Conservation (phyloP, 2,329 filamentous ascomycete genomes). For the Monilinia laxa region DNA sequence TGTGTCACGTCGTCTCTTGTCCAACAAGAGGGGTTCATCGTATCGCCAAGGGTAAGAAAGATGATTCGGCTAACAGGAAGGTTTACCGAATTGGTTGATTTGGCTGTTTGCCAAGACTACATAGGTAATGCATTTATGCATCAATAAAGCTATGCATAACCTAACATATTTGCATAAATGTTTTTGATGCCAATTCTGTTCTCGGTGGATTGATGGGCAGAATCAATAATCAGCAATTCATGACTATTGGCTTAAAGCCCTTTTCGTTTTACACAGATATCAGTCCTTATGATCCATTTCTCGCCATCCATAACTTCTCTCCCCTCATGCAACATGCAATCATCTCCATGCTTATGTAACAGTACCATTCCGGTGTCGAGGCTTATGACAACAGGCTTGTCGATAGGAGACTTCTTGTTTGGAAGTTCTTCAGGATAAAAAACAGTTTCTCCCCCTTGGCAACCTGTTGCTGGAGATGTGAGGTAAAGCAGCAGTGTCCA, state of each 20-base stretch:
- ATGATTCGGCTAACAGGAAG: background rate
- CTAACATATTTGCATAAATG: background rate
- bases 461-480: slow-evolving; percentile 71
- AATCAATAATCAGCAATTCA: background rate
- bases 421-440: slow-evolving; percentile 74
- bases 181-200: background rate
- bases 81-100: background rate
- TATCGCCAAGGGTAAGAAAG: background rate
- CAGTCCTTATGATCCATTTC: slow-evolving; percentile 88
- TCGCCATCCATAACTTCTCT: slow-evolving; percentile 75
- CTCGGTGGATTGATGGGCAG: background rate
- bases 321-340: slow-evolving; percentile 89
- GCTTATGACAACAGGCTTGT: slow-evolving; percentile 67
- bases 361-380: slow-evolving; percentile 83
- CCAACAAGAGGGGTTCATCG: slow-evolving; percentile 1
- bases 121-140: background rate
- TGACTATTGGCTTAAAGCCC: background rate
- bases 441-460: slow-evolving; percentile 83
- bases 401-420: slow-evolving; percentile 43
- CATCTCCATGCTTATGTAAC: slow-evolving; percentile 83
- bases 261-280: slow-evolving; percentile 64
- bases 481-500: slow-evolving; percentile 92
- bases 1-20: background rate
- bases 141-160: background rate
- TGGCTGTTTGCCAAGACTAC: background rate